A percentile compares a stretch with the other conserved stretches of the same genome.
Conservation (phyloP, 2,329 filamentous ascomycete species). For the Mycosphaerella arachidis region DNA sequence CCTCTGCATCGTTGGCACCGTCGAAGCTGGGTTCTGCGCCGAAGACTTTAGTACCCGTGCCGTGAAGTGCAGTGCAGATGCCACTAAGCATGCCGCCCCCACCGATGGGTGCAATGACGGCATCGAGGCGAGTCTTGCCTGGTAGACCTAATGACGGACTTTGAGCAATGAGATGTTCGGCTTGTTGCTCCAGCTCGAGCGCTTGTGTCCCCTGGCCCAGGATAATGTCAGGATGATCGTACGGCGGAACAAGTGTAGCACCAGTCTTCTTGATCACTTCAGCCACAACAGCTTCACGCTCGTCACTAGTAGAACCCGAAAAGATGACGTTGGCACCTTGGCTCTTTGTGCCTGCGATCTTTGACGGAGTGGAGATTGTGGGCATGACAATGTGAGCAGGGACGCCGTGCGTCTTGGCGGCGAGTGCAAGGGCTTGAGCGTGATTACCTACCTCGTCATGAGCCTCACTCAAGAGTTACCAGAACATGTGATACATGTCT, state of each 20-base stretch:
- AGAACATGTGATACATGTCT: constrained; percentile 12
- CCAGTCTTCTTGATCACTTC: constrained; percentile 66
- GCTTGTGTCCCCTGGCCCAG: constrained; percentile 89
- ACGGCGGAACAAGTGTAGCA: constrained; percentile 78
- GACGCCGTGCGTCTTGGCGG: constrained; percentile 67
- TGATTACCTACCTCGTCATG: constrained; percentile 68
- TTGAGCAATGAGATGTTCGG: constrained; percentile 48
- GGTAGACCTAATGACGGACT: constrained; percentile 27
- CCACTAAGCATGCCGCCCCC: constrained; percentile 86
- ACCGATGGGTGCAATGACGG: constrained; percentile 73
- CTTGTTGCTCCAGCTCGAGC: constrained; percentile 76
- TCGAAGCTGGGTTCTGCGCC: constrained; percentile 79
- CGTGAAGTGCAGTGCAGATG: constrained; percentile 69
- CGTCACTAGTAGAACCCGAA: constrained; percentile 71
- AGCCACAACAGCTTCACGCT: constrained; percentile 74
- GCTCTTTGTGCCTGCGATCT: constrained; percentile 74
- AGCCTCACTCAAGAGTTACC: not conserved
- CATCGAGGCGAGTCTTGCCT: constrained; percentile 35
- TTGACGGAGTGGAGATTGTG: constrained; percentile 73
- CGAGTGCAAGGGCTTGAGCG: constrained; percentile 85
- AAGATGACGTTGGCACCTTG: constrained; percentile 78
- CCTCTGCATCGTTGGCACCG: constrained; percentile 76
- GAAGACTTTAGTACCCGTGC: constrained; percentile 71
- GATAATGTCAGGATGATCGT: constrained; percentile 88
- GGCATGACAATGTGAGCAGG: constrained; percentile 92